phyloP scores from a whole-genome alignment of 495 filamentous ascomycete genomes.

The Penicillium taxi region DNA sequence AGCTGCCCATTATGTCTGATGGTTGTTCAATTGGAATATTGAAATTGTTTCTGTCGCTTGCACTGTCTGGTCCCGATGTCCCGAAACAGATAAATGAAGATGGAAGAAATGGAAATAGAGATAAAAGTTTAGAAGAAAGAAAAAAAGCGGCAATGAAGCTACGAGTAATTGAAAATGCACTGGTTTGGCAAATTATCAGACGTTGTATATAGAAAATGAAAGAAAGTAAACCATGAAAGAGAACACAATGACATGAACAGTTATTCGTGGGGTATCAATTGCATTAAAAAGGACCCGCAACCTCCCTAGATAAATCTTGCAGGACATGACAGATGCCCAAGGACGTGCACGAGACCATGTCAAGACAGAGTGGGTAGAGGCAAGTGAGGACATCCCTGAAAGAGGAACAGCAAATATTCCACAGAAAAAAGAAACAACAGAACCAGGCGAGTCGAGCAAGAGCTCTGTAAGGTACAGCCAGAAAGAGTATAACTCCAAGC shows the following conservation, averaged over 20 bases:
- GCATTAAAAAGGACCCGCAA: slow-evolving; percentile 22
- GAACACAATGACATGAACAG: slow-evolving; percentile 4
- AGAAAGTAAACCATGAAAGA: slow-evolving; percentile 1
- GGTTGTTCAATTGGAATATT: background rate
- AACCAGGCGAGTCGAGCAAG: slow-evolving; percentile 17
- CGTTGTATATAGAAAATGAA: background rate
- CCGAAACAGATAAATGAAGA: too few relatives aligned
- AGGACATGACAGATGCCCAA: slow-evolving; percentile 24
- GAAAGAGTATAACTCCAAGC: slow-evolving; percentile 15
- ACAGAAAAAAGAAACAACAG: slow-evolving; percentile 20
- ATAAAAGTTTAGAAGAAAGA: background rate
- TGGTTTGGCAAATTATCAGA: background rate
- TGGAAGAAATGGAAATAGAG: background rate
- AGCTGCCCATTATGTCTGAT: slow-evolving; percentile 28
- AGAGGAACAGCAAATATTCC: slow-evolving; percentile 23
- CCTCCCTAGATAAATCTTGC: slow-evolving; percentile 12
- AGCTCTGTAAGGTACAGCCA: slow-evolving; percentile 24
- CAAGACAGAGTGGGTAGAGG: slow-evolving; percentile 17
- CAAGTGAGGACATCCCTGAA: slow-evolving; percentile 27
- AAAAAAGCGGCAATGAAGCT: background rate
- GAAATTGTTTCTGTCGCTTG: too few relatives aligned
- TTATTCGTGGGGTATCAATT: slow-evolving; percentile 15
- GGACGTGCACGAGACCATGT: slow-evolving; percentile 26
- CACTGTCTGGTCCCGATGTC: too few relatives aligned
- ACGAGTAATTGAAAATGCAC: background rate